Conservation (phyloP, 176 grass and related monocot species). For the Raddia distichophylla region DNA sequence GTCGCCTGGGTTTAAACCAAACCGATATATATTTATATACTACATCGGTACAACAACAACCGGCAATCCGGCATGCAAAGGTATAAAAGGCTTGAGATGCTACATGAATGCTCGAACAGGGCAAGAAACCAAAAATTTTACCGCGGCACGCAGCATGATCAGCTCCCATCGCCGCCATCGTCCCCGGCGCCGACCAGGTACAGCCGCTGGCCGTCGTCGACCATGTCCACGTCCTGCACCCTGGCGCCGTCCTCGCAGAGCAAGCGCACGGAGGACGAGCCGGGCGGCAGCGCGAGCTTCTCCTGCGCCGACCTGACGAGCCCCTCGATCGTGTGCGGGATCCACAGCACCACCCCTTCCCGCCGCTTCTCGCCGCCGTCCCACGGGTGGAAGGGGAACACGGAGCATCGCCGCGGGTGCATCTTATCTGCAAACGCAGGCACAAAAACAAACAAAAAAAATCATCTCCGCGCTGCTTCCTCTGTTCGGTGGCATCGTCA, state of each 20-base stretch:
- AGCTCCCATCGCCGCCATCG: too few relatives aligned
- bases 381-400: constrained; percentile 87
- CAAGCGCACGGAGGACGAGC: constrained; percentile 45
- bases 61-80: constrained; percentile 28
- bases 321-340: constrained; percentile 63
- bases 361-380: constrained; percentile 35
- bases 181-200: constrained; percentile 24
- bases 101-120: neutral
- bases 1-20: too few relatives aligned
- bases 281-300: constrained; percentile 54
- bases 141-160: neutral
- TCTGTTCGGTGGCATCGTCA: neutral
- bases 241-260: constrained; percentile 69
- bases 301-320: constrained; percentile 60
- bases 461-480: too few relatives aligned
- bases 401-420: constrained; percentile 65
- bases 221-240: constrained; percentile 59
- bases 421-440: constrained; percentile 56
- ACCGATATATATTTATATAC: too few relatives aligned
- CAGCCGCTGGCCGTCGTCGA: constrained; percentile 66
- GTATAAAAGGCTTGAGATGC: neutral
- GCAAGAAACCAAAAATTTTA: too few relatives aligned
- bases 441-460: too few relatives aligned
- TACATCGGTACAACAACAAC: constrained; percentile 1
- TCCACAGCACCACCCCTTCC: constrained; percentile 81